Evolutionary conservation across 257 asterid genomes (phyloP), one percentile per base, ranked within the genome.

Genomic region (Penstemon newberryi): DNA sequence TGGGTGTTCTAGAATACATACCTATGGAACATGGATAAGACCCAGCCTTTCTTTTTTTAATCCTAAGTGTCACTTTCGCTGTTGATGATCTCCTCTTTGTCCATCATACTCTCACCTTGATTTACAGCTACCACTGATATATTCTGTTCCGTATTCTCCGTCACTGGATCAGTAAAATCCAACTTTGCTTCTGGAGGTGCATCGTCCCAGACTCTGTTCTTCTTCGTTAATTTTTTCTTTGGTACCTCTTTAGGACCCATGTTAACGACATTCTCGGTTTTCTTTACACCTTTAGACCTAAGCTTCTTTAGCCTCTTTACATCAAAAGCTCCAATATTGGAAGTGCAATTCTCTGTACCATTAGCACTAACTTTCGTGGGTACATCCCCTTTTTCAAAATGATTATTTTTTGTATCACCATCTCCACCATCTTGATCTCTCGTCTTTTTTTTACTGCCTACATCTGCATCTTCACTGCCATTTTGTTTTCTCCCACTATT

Each of bases 31-130:
- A 94, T 89, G 75, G 97, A 79, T 56, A 97, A 88, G 81, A 94
- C 87, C 99, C 97, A 91, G 52, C 97, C 92, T 75, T 84, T 93
- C 81, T 86, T 90, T 81, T 78, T 79, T 38, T 62, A 56, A 69
- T 82, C 90, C 65, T 93, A 97, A 15, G 66, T 67, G 46, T 91
- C 97, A 75, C 91, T 84, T 47, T 91, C 96, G 71, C 96, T 89
- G 77, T 91, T 89, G 72, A 89, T 11, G 41, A 84, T 74, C 81
- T 94, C 99, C 70, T 89, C 99, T 78, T 71, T 83, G 83, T 94
- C 99, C 99, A 94, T 94, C 97, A 85, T 86, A 82, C 97, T 94
- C 83, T 85, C 95, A 63, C 95, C 97, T 56, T 79, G 80, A 75
- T 80, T 87, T 70, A 77, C 77, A 12, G 85, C 83, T 45, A 84